Evolutionary conservation across 257 asterid species (phyloP).

Genomic region (Anisodus acutangulus): DNA sequence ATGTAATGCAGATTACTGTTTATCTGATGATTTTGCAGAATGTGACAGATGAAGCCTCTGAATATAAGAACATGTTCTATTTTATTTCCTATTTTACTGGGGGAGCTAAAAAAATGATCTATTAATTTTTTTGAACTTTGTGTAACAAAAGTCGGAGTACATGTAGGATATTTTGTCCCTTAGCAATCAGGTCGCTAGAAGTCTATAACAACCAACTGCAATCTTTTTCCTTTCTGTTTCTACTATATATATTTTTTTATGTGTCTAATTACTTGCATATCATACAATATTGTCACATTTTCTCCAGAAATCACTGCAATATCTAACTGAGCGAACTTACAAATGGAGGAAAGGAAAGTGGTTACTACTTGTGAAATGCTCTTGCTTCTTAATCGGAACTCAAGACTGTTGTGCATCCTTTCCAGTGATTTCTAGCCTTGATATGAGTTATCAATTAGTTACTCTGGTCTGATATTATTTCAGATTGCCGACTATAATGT

Average conservation of each 20-base stretch:
- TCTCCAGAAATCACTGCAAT: not conserved
- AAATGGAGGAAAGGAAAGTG: not conserved
- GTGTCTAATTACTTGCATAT: not conserved
- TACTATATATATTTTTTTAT: not conserved
- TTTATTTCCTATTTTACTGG: slow-evolving; percentile 5
- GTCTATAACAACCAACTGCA: not conserved
- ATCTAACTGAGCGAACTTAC: not conserved
- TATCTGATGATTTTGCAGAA: slow-evolving; percentile 12
- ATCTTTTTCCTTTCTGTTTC: not conserved
- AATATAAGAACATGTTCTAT: not conserved
- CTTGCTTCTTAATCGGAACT: not conserved
- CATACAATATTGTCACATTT: not conserved
- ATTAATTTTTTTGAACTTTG: not conserved
- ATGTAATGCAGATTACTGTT: not conserved
- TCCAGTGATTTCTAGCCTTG: slow-evolving; percentile 13
- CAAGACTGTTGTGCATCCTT: not conserved
- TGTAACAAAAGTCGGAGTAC: not conserved
- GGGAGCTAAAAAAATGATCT: too few species aligned
- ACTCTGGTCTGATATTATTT: slow-evolving; percentile 29
- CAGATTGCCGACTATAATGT: slow-evolving; percentile 98
- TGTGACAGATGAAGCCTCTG: not conserved
- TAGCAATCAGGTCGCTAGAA: not conserved
- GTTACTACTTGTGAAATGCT: slow-evolving; percentile 12
- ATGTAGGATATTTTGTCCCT: slow-evolving; percentile 18
- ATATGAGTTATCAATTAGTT: not conserved